These are phyloP conservation scores for Mucor saturninus DNA, from an alignment of 371 early-diverging fungal genomes.

Conservation along the genomic window DNA sequence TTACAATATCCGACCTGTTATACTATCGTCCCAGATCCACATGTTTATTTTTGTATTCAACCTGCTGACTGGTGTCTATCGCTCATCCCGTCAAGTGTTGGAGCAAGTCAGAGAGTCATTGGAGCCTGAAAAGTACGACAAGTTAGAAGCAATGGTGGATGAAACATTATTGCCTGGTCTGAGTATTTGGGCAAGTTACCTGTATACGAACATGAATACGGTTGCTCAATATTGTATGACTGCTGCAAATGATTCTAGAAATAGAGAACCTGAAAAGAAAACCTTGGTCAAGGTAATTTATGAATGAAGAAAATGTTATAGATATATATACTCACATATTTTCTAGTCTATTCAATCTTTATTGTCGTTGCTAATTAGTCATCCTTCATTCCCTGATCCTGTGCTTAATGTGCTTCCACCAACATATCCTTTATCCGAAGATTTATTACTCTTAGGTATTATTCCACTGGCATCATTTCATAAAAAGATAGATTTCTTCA, in stretches of 20 bases:
- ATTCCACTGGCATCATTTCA: conserved; percentile 40
- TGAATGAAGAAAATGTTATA: background rate
- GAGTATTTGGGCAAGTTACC: conserved; percentile 51
- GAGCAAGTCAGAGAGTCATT: conserved; percentile 21
- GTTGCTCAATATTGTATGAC: conserved; percentile 43
- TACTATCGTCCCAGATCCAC: conserved; percentile 38
- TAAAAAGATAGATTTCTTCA: conserved; percentile 47
- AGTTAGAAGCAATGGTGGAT: conserved; percentile 27
- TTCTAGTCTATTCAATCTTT: conserved; percentile 41
- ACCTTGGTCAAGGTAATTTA: conserved; percentile 28
- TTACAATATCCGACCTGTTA: conserved; percentile 25
- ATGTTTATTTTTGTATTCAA: conserved; percentile 38
- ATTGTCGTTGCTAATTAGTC: conserved; percentile 34
- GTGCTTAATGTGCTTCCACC: conserved; percentile 40
- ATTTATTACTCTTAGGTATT: conserved; percentile 39
- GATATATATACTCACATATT: background rate
- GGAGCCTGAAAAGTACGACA: conserved; percentile 12
- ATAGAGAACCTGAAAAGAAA: conserved; percentile 29
- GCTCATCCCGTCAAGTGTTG: conserved; percentile 27
- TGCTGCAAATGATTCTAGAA: conserved; percentile 23
- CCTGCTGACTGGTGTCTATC: conserved; percentile 27
- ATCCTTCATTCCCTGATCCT: conserved; percentile 50
- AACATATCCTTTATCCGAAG: conserved; percentile 51
- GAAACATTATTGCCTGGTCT: conserved; percentile 40
- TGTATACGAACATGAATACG: conserved; percentile 32